Conservation (phyloP, 768 basidiomycete species). For the Lactifluus hygrophoroides region DNA sequence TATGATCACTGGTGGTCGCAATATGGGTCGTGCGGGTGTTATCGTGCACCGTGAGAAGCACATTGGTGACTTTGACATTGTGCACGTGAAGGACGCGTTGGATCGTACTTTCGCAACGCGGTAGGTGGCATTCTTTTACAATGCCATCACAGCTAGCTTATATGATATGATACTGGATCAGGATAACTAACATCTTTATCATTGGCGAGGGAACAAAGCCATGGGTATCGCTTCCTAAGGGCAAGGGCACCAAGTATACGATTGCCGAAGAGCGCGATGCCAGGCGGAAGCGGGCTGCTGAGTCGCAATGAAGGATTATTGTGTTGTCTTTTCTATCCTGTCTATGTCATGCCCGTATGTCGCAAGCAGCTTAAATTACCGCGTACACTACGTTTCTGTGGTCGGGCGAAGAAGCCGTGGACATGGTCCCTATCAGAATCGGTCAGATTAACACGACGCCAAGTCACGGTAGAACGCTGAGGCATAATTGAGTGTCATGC, state of each 20-base stretch:
- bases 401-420: not conserved
- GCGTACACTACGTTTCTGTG: slow-evolving; percentile 4
- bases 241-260: slow-evolving; percentile 96
- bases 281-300: slow-evolving; percentile 72
- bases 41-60: slow-evolving; percentile 97
- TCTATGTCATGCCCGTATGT: slow-evolving; percentile 29
- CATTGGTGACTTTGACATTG: slow-evolving; percentile 96
- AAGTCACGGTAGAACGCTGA: not conserved
- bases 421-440: no score
- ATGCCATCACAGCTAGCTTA: not conserved
- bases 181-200: slow-evolving; percentile 96
- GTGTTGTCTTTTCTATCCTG: slow-evolving; percentile 1
- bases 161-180: slow-evolving; percentile 26
- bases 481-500: no score
- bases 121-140: slow-evolving; percentile 39
- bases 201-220: slow-evolving; percentile 94
- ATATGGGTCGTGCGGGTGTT: slow-evolving; percentile 97
- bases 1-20: slow-evolving; percentile 97
- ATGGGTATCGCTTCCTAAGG: slow-evolving; percentile 94
- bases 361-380: slow-evolving; percentile 13
- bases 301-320: slow-evolving; percentile 39
- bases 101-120: slow-evolving; percentile 97
- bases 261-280: slow-evolving; percentile 95
- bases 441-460: no score
- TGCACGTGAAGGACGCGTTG: slow-evolving; percentile 92